Percentiles rank a stretch among this genome's conserved stretches.
Conservation (phyloP, 805 yeast genomes). For the Sugiyamaella mastotermitis region DNA sequence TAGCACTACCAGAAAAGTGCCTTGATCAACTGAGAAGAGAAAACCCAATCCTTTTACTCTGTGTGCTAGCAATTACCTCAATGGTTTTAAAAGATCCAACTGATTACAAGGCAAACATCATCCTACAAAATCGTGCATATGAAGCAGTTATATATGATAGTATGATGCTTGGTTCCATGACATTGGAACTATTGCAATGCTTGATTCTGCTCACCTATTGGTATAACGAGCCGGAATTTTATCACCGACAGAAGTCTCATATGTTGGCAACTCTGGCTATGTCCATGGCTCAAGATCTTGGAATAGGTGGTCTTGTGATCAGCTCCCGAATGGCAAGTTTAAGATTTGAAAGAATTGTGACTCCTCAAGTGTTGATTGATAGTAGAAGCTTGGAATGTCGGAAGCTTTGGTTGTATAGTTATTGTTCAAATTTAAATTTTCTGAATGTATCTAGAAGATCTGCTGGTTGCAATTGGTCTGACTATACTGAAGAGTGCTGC, state of each 20-base stretch:
- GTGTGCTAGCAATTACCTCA: slow-evolving; percentile 59
- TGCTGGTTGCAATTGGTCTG: slow-evolving; percentile 39
- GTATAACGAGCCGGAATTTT: slow-evolving; percentile 81
- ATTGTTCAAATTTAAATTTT: slow-evolving; percentile 55
- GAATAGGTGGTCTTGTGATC: slow-evolving; percentile 46
- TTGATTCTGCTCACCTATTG: slow-evolving; percentile 60
- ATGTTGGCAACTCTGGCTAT: slow-evolving; percentile 59
- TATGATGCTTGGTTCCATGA: slow-evolving; percentile 63
- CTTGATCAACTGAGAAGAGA: slow-evolving; percentile 43
- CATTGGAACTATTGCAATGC: slow-evolving; percentile 59
- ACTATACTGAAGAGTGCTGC: slow-evolving; percentile 59
- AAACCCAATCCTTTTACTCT: slow-evolving; percentile 57
- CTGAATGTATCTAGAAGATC: slow-evolving; percentile 62
- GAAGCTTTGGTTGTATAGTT: slow-evolving; percentile 50
- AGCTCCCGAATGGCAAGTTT: slow-evolving; percentile 13
- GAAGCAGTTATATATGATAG: slow-evolving; percentile 43
- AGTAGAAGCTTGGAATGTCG: slow-evolving; percentile 42
- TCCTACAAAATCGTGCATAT: slow-evolving; percentile 26
- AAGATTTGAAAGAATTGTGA: slow-evolving; percentile 22
- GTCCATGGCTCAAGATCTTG: slow-evolving; percentile 68
- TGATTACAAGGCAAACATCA: slow-evolving; percentile 4
- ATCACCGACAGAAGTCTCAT: slow-evolving; percentile 73
- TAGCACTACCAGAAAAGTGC: slow-evolving; percentile 44
- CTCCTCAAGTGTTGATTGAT: slow-evolving; percentile 35
- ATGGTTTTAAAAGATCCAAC: slow-evolving; percentile 17